Conservation (phyloP, 202 grass and related monocot species). For the Schoenoplectus tabernaemontani region DNA sequence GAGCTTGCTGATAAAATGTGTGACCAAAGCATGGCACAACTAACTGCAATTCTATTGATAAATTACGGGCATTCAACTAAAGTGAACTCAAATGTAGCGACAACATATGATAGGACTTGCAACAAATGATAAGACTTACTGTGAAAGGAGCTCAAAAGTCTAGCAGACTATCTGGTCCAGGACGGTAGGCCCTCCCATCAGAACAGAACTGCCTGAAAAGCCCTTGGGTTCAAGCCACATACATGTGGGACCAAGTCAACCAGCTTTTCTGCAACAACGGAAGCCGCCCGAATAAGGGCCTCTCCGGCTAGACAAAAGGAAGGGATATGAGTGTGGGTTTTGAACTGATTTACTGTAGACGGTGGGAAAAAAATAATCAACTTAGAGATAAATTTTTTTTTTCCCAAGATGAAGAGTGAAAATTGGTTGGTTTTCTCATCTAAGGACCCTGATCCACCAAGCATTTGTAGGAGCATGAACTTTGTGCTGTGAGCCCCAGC, state of each 20-base stretch:
- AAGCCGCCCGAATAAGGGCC: conserved; percentile 72
- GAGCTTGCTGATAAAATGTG: neutral
- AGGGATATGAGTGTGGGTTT: no score
- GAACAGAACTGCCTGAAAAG: conserved; percentile 73
- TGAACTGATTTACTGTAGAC: no score
- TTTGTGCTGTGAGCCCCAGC: conserved; percentile 64
- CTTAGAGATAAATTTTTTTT: no score
- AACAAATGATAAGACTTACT: conserved; percentile 83
- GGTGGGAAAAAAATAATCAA: no score
- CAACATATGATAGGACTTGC: no score
- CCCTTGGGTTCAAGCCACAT: conserved; percentile 79
- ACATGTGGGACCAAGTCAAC: conserved; percentile 61
- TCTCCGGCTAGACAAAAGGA: no score
- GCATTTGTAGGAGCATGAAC: conserved; percentile 84
- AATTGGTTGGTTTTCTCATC: conserved; percentile 89
- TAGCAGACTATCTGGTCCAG: conserved; percentile 85
- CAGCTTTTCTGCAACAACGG: conserved; percentile 73
- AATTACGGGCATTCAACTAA: neutral
- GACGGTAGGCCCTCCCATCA: conserved; percentile 65
- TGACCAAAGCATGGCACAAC: neutral
- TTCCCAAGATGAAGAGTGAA: no score
- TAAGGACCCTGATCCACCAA: conserved; percentile 40
- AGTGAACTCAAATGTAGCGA: neutral
- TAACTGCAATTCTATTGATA: neutral
- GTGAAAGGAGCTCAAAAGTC: conserved; percentile 79